Evolutionary conservation across 164 flowering plant genomes (phyloP).

Genomic region (Echeveria elegans): DNA sequence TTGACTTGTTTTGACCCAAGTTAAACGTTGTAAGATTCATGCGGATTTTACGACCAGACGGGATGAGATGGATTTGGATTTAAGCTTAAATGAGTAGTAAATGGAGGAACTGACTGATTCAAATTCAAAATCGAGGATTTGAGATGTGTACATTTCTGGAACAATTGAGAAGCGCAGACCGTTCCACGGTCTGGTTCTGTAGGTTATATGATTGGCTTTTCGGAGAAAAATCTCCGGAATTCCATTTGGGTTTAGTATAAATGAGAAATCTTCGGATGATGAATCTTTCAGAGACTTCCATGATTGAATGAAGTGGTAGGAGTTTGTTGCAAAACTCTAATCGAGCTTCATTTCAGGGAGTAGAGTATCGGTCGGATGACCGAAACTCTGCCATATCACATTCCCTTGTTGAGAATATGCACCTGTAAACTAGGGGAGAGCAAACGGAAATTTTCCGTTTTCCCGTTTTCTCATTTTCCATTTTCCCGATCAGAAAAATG

Average conservation of each 20-base stretch:
- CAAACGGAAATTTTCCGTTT: too few relatives aligned
- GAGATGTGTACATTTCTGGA: constrained; percentile 26
- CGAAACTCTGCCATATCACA: constrained; percentile 31
- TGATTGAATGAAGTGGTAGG: constrained; percentile 16
- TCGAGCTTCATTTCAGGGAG: constrained; percentile 34
- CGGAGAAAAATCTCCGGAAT: constrained; percentile 22
- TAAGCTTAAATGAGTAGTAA: constrained; percentile 20
- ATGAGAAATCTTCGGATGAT: constrained; percentile 25
- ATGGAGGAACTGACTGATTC: constrained; percentile 18
- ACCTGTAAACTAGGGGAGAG: too few relatives aligned
- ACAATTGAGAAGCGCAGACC: constrained; percentile 49
- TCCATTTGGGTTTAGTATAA: constrained; percentile 23
- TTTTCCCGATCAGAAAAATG: too few relatives aligned
- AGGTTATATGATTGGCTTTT: background rate
- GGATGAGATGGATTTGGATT: constrained; percentile 17
- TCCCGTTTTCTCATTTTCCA: too few relatives aligned
- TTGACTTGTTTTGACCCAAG: constrained; percentile 16
- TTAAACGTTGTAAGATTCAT: constrained; percentile 18
- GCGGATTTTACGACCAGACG: constrained; percentile 22
- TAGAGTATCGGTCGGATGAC: constrained; percentile 25
- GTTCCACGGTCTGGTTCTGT: constrained; percentile 56
- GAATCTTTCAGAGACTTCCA: constrained; percentile 40
- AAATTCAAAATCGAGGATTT: constrained; percentile 19
- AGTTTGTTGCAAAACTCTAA: constrained; percentile 17
- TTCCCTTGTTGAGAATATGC: too few relatives aligned